phyloP scores from a whole-genome alignment of 2,329 filamentous ascomycete genomes.

The Colletotrichum sp. region DNA sequence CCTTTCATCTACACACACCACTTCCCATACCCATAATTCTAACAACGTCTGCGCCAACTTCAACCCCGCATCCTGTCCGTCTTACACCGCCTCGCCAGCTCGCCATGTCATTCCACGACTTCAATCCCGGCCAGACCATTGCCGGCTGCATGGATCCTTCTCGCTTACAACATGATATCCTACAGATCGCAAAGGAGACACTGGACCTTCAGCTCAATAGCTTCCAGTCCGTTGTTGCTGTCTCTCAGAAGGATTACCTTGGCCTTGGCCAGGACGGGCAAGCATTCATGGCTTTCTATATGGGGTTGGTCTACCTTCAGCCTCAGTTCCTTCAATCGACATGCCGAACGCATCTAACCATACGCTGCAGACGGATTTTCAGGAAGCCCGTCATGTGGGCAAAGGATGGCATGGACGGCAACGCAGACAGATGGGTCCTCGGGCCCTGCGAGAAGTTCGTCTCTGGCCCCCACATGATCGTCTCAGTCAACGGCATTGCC shows the following conservation, averaged over 20 bases:
- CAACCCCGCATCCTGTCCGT: background rate
- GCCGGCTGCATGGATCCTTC: conserved; percentile 7
- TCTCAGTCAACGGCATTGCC: conserved; percentile 8
- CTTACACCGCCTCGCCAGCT: background rate
- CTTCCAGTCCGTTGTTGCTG: conserved; percentile 10
- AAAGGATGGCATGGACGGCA: conserved; percentile 8
- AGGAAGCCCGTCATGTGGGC: conserved; percentile 15
- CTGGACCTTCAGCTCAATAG: conserved; percentile 12
- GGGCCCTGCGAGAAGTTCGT: conserved; percentile 9
- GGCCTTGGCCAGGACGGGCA: conserved; percentile 9
- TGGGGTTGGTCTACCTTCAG: background rate
- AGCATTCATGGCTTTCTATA: conserved; percentile 12
- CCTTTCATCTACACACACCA: background rate
- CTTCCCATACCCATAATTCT: background rate
- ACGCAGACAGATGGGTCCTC: conserved; percentile 14
- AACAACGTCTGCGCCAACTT: background rate
- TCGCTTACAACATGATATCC: background rate
- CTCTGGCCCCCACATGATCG: conserved; percentile 9
- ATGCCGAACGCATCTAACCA: background rate
- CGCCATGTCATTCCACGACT: background rate
- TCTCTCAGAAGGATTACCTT: conserved; percentile 2
- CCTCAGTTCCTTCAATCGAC: background rate
- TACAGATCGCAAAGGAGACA: conserved; percentile 1
- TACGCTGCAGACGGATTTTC: background rate
- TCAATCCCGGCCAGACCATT: conserved; percentile 13